phyloP scores from a whole-genome alignment of 805 yeast genomes.

The Lipomyces mesembrius region DNA sequence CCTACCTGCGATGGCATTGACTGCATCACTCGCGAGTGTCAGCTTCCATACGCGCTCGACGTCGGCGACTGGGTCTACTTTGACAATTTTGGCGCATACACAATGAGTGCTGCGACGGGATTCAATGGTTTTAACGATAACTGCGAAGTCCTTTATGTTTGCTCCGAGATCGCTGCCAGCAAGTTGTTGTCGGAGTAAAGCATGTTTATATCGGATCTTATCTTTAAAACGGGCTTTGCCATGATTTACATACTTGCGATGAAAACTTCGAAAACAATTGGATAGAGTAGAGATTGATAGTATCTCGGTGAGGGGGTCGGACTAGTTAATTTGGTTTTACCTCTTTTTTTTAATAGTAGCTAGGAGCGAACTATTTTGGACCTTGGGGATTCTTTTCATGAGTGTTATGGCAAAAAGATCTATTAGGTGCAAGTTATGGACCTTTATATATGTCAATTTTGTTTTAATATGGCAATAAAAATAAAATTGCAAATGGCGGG shows the following conservation, averaged over 20 bases:
- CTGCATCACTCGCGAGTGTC: conserved; percentile 63
- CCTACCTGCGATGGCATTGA: conserved; percentile 98
- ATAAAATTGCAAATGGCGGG: background rate
- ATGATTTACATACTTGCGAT: background rate
- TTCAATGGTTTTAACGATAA: conserved; percentile 84
- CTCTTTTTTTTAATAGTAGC: too few relatives aligned
- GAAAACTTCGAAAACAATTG: background rate
- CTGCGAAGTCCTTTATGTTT: conserved; percentile 64
- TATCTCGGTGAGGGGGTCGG: background rate
- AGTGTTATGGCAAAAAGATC: background rate
- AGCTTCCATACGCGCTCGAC: conserved; percentile 61
- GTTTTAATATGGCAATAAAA: background rate
- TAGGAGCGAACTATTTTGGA: background rate
- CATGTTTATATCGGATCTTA: background rate
- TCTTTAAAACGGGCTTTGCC: background rate
- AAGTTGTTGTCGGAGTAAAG: conserved; percentile 18
- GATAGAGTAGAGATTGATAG: background rate
- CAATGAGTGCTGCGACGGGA: conserved; percentile 86
- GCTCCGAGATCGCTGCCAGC: conserved; percentile 47
- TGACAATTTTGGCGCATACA: conserved; percentile 85
- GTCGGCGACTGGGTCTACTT: conserved; percentile 95
- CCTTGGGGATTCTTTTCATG: background rate
- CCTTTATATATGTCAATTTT: background rate
- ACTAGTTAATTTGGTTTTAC: background rate
- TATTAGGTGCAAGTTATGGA: background rate